phyloP scores from a whole-genome alignment of 176 grass and related monocot species.

The Oryza australiensis region DNA sequence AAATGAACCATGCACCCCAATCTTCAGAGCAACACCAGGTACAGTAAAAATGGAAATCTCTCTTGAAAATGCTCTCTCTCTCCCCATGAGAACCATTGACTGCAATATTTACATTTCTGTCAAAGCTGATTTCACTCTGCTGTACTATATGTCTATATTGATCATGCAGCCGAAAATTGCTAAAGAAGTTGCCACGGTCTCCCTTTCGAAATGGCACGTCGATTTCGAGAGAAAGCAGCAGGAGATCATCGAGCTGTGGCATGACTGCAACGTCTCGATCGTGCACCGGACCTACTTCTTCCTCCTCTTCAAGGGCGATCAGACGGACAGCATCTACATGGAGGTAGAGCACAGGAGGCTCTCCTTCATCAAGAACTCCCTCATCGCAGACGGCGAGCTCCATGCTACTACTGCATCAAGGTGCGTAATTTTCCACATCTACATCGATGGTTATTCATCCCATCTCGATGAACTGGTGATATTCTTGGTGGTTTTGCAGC shows the following conservation, averaged over 20 bases:
- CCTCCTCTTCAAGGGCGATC: slow-evolving; percentile 86
- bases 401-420: slow-evolving; percentile 50
- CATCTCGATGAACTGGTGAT: not conserved
- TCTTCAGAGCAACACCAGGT: slow-evolving; percentile 42
- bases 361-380: slow-evolving; percentile 63
- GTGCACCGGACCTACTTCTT: slow-evolving; percentile 91
- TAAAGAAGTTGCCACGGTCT: slow-evolving; percentile 32
- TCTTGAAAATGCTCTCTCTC: not conserved
- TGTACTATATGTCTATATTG: not conserved
- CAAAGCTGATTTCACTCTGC: not conserved
- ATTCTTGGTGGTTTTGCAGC: slow-evolving; percentile 37
- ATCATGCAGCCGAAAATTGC: slow-evolving; percentile 19
- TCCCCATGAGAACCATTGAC: not conserved
- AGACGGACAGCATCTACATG: slow-evolving; percentile 77
- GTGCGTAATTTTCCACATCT: slow-evolving; percentile 21
- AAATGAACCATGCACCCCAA: slow-evolving; percentile 26
- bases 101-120: not conserved
- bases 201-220: slow-evolving; percentile 46
- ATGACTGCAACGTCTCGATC: slow-evolving; percentile 75
- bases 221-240: slow-evolving; percentile 71
- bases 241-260: slow-evolving; percentile 83
- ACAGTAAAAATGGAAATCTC: not conserved
- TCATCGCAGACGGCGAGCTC: slow-evolving; percentile 33
- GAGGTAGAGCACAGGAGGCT: slow-evolving; percentile 84
- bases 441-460: too few relatives aligned